phyloP scores from a whole-genome alignment of 2,329 filamentous ascomycete species.

The Phoma sp. region DNA sequence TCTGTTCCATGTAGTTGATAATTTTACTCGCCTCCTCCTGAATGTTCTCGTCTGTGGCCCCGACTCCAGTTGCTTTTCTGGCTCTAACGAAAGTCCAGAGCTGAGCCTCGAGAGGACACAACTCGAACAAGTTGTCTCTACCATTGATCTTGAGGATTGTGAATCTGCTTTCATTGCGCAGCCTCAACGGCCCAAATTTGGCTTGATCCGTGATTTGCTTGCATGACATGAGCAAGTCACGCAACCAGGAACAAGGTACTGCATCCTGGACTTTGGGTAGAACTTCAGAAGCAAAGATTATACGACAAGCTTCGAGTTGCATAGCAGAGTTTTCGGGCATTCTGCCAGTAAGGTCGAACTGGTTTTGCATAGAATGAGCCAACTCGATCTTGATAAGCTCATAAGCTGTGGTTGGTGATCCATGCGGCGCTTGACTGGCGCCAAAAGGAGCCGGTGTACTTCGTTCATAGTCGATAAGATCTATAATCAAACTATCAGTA shows the following conservation, averaged over 20 bases:
- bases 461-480: conserved; percentile 31
- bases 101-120: conserved; percentile 30
- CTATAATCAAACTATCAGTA: conserved; percentile 11
- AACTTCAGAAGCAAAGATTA: conserved; percentile 35
- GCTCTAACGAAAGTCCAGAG: conserved; percentile 25
- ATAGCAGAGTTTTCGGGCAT: conserved; percentile 31
- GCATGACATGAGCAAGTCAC: conserved; percentile 34
- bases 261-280: conserved; percentile 11
- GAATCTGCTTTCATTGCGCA: conserved; percentile 19
- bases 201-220: conserved; percentile 24
- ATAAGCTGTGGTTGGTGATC: conserved; percentile 33
- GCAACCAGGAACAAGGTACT: conserved; percentile 26
- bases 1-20: conserved; percentile 29
- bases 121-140: conserved; percentile 27
- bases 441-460: conserved; percentile 29
- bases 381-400: conserved; percentile 35
- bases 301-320: conserved; percentile 36
- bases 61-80: conserved; percentile 3
- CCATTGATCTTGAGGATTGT: conserved; percentile 11
- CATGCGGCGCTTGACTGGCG: conserved; percentile 29
- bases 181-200: conserved; percentile 29
- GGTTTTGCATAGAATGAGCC: conserved; percentile 30
- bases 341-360: conserved; percentile 26
- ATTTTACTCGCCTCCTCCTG: conserved; percentile 33
- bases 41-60: conserved; percentile 18